These are phyloP conservation scores for Torulaspora delbrueckii DNA, from an alignment of 805 yeast species.

Conservation along the genomic window DNA sequence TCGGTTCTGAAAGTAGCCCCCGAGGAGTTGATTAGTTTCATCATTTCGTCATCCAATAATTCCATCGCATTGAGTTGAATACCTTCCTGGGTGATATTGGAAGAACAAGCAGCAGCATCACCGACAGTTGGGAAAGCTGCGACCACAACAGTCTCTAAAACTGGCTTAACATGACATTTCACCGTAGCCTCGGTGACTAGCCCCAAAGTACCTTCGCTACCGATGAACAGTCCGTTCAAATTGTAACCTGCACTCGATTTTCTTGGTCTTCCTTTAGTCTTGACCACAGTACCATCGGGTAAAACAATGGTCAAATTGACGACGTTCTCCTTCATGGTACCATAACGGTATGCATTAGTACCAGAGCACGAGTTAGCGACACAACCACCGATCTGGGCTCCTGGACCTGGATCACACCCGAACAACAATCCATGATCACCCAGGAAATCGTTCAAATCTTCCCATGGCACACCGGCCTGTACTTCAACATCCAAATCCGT, in stretches of 20 bases:
- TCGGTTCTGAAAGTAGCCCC: conserved; percentile 46
- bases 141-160: conserved; percentile 60
- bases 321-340: conserved; percentile 75
- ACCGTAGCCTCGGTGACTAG: conserved; percentile 73
- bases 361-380: conserved; percentile 76
- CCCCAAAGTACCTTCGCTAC: conserved; percentile 78
- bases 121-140: conserved; percentile 61
- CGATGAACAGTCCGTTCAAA: conserved; percentile 67
- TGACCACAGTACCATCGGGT: conserved; percentile 74
- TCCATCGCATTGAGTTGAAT: conserved; percentile 71
- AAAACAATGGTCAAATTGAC: conserved; percentile 65
- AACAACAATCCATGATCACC: conserved; percentile 50
- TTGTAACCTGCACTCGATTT: conserved; percentile 79
- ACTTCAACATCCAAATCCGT: conserved; percentile 68
- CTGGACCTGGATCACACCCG: conserved; percentile 79
- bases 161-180: conserved; percentile 61
- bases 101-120: conserved; percentile 68
- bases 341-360: conserved; percentile 71
- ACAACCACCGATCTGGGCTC: conserved; percentile 77
- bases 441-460: conserved; percentile 53
- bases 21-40: conserved; percentile 57
- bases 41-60: conserved; percentile 64
- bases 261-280: conserved; percentile 69
- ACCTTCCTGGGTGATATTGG: conserved; percentile 56
- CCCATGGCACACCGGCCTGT: conserved; percentile 81